phyloP scores from a whole-genome alignment of 1,284 basidiomycete species.

The Ceratobasidium papillatum region DNA sequence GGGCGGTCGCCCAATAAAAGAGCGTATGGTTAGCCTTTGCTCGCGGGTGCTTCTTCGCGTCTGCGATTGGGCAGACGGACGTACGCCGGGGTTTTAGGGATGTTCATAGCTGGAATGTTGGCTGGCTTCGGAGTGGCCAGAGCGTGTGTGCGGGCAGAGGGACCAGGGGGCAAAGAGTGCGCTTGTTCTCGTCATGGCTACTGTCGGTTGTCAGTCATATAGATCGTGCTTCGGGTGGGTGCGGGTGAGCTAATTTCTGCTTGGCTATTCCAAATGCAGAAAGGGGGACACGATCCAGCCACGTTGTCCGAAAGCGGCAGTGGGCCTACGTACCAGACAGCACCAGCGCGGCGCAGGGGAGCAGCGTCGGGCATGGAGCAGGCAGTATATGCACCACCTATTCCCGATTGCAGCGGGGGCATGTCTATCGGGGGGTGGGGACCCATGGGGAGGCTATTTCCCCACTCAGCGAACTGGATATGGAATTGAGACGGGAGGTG shows the following conservation, averaged over 20 bases:
- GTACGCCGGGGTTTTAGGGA: slow-evolving; percentile 1
- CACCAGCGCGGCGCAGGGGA: not conserved
- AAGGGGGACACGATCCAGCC: not conserved
- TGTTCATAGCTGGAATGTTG: not conserved
- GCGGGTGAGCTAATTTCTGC: not conserved
- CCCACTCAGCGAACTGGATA: not conserved
- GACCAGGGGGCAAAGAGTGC: not conserved
- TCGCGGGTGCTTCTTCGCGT: slow-evolving; percentile 7
- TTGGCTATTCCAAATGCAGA: slow-evolving; percentile 11
- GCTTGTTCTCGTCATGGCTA: not conserved
- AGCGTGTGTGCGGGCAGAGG: not conserved
- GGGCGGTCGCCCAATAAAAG: not conserved
- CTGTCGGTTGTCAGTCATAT: not conserved
- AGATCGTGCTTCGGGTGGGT: not conserved
- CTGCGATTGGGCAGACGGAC: slow-evolving; percentile 1
- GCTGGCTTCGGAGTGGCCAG: not conserved
- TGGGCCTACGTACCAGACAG: not conserved
- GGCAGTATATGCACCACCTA: not conserved
- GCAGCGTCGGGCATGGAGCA: not conserved
- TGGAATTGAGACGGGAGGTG: not conserved
- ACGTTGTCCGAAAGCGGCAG: not conserved
- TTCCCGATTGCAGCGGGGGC: slow-evolving; percentile 10
- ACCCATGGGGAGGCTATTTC: slow-evolving; percentile 23
- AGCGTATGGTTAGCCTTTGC: slow-evolving; percentile 7
- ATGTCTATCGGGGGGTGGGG: slow-evolving; percentile 4